A percentile compares a stretch with the other conserved stretches of the same genome.
Evolutionary conservation across 495 filamentous ascomycete species (phyloP).

Genomic region (Aspergillus biplanus): DNA sequence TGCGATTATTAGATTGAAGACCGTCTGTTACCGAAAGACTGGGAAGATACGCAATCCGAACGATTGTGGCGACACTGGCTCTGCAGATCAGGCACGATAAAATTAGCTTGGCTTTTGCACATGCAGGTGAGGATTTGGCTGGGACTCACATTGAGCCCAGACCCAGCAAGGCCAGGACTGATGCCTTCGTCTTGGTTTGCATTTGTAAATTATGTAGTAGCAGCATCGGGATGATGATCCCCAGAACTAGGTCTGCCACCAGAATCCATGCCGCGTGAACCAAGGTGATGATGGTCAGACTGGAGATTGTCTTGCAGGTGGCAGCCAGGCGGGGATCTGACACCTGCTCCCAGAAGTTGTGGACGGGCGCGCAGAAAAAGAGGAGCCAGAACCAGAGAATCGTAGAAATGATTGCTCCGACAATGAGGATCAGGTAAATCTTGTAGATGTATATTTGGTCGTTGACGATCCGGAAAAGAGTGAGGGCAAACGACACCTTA

Average conservation of each 20-base stretch:
- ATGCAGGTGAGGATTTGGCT: not conserved
- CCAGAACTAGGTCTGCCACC: not conserved
- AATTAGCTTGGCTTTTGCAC: not conserved
- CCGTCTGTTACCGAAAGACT: not conserved
- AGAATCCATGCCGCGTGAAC: constrained; percentile 5
- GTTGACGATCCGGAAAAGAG: constrained; percentile 4
- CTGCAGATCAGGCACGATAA: not conserved
- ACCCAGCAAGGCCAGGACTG: not conserved
- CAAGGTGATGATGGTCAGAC: not conserved
- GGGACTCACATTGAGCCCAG: not conserved
- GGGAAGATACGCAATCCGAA: constrained; percentile 1
- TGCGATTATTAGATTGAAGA: not conserved
- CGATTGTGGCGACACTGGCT: not conserved
- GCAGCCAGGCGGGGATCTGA: not conserved
- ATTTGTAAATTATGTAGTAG: constrained; percentile 1
- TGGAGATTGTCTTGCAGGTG: not conserved
- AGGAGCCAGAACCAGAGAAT: constrained; percentile 2
- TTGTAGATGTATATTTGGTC: not conserved
- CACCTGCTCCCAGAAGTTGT: not conserved
- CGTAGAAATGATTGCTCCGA: not conserved
- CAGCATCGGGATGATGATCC: not conserved
- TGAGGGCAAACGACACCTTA: constrained; percentile 6
- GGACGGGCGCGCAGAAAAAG: constrained; percentile 6
- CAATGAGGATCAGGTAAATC: not conserved
- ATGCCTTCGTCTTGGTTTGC: not conserved